phyloP scores from a whole-genome alignment of 139 green algal genomes.

The Chlamydomonas incerta region DNA sequence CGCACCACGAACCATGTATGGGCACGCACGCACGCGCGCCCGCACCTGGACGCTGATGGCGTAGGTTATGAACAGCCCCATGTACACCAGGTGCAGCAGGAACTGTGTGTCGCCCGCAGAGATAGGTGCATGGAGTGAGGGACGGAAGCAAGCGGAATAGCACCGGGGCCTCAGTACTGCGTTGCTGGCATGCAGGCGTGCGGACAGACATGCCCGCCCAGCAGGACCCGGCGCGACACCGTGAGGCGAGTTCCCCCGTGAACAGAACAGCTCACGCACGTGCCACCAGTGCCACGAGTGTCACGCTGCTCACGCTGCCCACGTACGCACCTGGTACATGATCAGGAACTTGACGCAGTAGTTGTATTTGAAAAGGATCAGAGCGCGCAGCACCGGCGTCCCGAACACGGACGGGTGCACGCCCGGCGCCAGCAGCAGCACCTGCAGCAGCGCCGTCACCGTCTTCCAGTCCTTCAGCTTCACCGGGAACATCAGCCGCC shows the following conservation, averaged over 20 bases:
- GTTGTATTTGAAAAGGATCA: slow-evolving; percentile 33
- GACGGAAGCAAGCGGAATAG: no score
- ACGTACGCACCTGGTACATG: background rate
- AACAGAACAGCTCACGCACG: background rate
- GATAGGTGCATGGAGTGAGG: no score
- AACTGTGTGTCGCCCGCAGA: no score
- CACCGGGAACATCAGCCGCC: background rate
- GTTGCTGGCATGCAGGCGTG: no score
- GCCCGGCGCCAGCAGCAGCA: background rate
- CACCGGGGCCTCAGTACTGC: no score
- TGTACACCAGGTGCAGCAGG: slow-evolving; percentile 23
- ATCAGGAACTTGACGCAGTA: background rate
- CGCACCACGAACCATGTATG: no score
- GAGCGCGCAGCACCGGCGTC: background rate
- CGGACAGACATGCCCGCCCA: no score
- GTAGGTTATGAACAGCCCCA: background rate
- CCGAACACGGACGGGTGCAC: slow-evolving; percentile 9
- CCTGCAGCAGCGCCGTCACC: background rate
- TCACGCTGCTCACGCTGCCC: no score
- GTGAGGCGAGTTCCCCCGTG: no score
- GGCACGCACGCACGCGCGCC: no score
- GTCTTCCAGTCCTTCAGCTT: background rate
- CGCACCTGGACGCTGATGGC: background rate
- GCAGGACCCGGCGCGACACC: no score
- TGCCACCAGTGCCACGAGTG: background rate